Evolutionary conservation across 441 rosid species (phyloP).

Genomic region (Isatis lusitanica): DNA sequence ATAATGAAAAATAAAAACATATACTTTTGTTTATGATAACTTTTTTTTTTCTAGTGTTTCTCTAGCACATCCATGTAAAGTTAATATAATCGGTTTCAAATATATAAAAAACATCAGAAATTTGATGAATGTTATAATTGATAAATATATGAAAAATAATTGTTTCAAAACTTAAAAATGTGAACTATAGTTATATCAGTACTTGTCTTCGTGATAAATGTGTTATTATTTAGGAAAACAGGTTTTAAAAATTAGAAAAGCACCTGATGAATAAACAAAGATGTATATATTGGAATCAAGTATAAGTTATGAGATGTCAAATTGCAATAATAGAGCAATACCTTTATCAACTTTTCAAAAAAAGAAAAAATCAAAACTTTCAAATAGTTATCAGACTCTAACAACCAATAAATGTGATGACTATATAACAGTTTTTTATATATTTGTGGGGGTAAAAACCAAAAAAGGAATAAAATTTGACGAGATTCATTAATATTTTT

Average conservation of each 20-base stretch:
- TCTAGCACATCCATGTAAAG: not conserved
- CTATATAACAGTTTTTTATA: not conserved
- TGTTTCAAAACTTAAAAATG: not conserved
- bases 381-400: constrained; percentile 16
- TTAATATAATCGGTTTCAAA: not conserved
- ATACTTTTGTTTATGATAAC: not conserved
- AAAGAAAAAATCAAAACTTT: constrained; percentile 3
- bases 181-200: not conserved
- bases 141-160: not conserved
- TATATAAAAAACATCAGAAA: not conserved
- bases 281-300: not conserved
- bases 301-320: constrained; percentile 24
- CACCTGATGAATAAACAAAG: not conserved
- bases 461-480: constrained; percentile 28
- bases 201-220: not conserved
- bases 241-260: not conserved
- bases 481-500: constrained; percentile 15
- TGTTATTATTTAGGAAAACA: not conserved
- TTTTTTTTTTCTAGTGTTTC: not conserved
- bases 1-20: not conserved
- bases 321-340: constrained; percentile 20
- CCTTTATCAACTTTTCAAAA: constrained; percentile 8
- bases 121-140: not conserved
- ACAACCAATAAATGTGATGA: constrained; percentile 31
- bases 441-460: not conserved